Evolutionary conservation across 805 yeast genomes (phyloP).

Genomic region (Monosporozyma aerobia): DNA sequence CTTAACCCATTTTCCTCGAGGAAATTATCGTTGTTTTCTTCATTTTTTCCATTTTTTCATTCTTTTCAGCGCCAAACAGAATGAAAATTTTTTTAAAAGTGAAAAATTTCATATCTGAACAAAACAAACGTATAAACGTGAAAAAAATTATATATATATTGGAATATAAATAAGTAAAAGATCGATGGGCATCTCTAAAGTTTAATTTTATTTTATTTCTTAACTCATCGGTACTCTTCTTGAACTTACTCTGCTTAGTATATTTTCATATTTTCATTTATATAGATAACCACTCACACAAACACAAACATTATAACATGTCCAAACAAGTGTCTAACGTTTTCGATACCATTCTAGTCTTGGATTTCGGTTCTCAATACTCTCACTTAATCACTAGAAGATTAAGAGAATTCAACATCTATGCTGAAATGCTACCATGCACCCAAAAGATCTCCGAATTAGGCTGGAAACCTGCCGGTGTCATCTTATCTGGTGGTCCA

Average conservation of each 20-base stretch:
- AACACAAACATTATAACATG: slow-evolving; percentile 4
- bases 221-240: neutral
- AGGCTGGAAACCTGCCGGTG: slow-evolving; percentile 92
- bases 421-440: slow-evolving; percentile 99
- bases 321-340: slow-evolving; percentile 63
- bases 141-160: too few relatives aligned
- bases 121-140: too few relatives aligned
- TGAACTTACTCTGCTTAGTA: neutral
- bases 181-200: neutral
- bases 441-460: slow-evolving; percentile 93
- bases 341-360: slow-evolving; percentile 93
- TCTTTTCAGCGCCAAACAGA: too few relatives aligned
- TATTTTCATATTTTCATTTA: neutral
- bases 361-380: slow-evolving; percentile 98
- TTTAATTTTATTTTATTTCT: neutral
- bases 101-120: too few relatives aligned
- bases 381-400: slow-evolving; percentile 95
- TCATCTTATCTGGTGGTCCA: slow-evolving; percentile 94
- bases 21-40: neutral
- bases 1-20: neutral
- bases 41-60: too few relatives aligned
- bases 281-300: neutral
- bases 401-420: slow-evolving; percentile 93
- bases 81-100: too few relatives aligned
- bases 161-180: too few relatives aligned